Conservation (phyloP, 2,329 filamentous ascomycete genomes). For the Coleophoma eucalyptorum region DNA sequence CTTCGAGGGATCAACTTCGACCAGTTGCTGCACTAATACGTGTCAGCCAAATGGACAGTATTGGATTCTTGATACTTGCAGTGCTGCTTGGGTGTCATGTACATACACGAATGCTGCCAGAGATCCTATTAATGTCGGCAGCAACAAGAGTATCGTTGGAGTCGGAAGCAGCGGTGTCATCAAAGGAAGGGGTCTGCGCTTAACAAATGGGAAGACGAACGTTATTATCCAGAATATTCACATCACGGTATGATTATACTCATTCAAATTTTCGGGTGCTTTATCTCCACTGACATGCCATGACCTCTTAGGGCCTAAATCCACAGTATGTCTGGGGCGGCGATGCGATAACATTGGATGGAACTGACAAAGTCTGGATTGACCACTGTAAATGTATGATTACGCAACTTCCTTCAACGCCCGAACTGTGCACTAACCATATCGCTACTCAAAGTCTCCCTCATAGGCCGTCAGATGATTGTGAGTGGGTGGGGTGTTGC, state of each 20-base stretch:
- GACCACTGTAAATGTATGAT: conserved; percentile 29
- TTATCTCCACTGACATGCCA: no score
- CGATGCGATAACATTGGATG: conserved; percentile 29
- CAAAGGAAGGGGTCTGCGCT: conserved; percentile 21
- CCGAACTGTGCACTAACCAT: no score
- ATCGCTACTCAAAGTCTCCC: conserved; percentile 26
- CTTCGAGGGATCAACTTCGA: no score
- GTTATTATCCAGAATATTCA: conserved; percentile 24
- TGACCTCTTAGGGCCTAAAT: no score
- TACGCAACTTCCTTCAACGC: neutral
- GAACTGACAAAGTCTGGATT: conserved; percentile 30
- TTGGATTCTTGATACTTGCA: no score
- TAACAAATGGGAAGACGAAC: conserved; percentile 20
- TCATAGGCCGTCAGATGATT: conserved; percentile 41
- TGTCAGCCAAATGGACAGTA: no score
- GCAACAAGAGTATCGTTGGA: conserved; percentile 24
- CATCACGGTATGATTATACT: no score
- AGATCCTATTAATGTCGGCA: conserved; percentile 17
- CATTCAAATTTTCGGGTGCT: no score
- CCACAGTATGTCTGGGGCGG: conserved; percentile 34
- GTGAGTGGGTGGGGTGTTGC: conserved; percentile 29
- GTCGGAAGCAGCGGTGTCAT: conserved; percentile 21
- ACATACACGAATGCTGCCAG: conserved; percentile 20
- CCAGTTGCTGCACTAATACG: no score
- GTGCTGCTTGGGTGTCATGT: no score